These are phyloP conservation scores for Candida pseudoglaebosa DNA, from an alignment of 805 yeast species.

Conservation along the genomic window DNA sequence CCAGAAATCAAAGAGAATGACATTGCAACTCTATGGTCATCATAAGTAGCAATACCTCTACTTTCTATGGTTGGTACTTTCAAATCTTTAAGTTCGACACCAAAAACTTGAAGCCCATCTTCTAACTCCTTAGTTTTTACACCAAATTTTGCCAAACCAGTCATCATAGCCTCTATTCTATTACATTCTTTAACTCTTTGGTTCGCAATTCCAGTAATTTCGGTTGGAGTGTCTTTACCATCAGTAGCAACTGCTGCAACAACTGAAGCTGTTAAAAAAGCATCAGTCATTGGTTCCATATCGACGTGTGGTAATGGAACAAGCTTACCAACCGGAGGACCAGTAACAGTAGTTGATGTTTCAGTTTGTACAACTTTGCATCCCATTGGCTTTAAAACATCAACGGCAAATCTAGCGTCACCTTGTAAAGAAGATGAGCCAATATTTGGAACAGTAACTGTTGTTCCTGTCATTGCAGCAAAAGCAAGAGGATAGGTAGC, in stretches of 20 bases:
- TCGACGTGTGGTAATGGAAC: conserved; percentile 74
- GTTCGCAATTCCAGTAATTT: conserved; percentile 93
- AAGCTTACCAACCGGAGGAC: conserved; percentile 70
- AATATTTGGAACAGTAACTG: conserved; percentile 90
- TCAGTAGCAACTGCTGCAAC: conserved; percentile 85
- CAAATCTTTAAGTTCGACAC: conserved; percentile 51
- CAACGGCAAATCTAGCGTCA: conserved; percentile 93
- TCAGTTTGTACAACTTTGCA: conserved; percentile 81
- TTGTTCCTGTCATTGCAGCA: conserved; percentile 93
- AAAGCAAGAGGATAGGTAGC: conserved; percentile 97
- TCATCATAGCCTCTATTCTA: conserved; percentile 91
- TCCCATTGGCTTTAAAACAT: conserved; percentile 93
- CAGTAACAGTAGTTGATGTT: conserved; percentile 86
- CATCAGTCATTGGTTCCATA: conserved; percentile 99
- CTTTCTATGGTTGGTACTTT: conserved; percentile 47
- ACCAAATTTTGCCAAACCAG: conserved; percentile 85
- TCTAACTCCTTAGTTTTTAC: conserved; percentile 79
- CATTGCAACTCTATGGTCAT: conserved; percentile 98
- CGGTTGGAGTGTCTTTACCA: conserved; percentile 48
- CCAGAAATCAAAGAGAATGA: conserved; percentile 88
- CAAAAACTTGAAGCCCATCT: conserved; percentile 88
- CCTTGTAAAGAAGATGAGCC: conserved; percentile 93
- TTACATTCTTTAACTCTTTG: conserved; percentile 98
- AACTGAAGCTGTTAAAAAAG: conserved; percentile 93
- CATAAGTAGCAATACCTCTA: conserved; percentile 73